Conservation (phyloP, 805 yeast genomes). For the Saccharomycopsis capsularis region DNA sequence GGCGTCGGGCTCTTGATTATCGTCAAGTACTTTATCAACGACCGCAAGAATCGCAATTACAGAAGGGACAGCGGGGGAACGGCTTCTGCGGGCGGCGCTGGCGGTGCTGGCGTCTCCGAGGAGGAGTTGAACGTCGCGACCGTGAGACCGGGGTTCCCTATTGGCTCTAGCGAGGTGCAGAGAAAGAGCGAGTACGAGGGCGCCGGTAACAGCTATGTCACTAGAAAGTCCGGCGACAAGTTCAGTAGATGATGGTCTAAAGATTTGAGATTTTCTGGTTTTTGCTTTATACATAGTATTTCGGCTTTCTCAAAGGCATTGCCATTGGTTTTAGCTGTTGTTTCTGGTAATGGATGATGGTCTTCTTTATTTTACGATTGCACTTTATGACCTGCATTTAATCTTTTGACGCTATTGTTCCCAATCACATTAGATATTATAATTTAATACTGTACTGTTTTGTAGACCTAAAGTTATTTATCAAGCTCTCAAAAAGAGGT, state of each 20-base stretch:
- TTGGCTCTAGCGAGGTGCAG: slow-evolving; percentile 30
- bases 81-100: slow-evolving; percentile 19
- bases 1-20: slow-evolving; percentile 28
- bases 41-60: slow-evolving; percentile 32
- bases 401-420: too few species aligned
- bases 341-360: too few species aligned
- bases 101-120: neutral
- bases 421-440: too few species aligned
- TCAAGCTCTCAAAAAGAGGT: too few species aligned
- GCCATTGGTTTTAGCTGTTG: too few species aligned
- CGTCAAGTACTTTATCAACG: slow-evolving; percentile 29
- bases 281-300: neutral
- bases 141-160: slow-evolving; percentile 54
- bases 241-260: slow-evolving; percentile 5
- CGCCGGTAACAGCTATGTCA: slow-evolving; percentile 48
- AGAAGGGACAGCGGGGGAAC: slow-evolving; percentile 12
- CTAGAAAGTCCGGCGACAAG: slow-evolving; percentile 53
- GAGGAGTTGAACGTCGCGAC: neutral
- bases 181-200: slow-evolving; percentile 66
- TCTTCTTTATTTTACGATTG: too few species aligned
- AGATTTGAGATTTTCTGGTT: neutral
- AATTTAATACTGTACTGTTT: too few species aligned
- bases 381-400: too few species aligned
- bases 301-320: neutral
- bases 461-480: too few species aligned